Evolutionary conservation across 2,329 filamentous ascomycete genomes (phyloP).

Genomic region (Drechslerella coelobrocha): DNA sequence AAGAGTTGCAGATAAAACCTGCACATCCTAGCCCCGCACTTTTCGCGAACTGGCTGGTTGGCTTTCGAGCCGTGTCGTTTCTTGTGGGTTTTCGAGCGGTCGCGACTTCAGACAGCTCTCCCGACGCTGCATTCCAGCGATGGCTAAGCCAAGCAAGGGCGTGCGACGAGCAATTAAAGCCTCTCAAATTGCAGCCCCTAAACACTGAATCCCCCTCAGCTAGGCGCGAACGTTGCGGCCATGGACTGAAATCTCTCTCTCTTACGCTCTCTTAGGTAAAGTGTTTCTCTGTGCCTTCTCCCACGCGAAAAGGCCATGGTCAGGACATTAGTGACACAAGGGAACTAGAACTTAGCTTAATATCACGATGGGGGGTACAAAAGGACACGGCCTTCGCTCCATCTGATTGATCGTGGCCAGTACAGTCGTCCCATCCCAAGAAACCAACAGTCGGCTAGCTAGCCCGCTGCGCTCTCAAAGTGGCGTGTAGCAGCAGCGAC

Average conservation of each 20-base stretch:
- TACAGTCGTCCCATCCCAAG: slow-evolving; percentile 14
- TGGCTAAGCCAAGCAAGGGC: slow-evolving; percentile 31
- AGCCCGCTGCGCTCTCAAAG: background rate
- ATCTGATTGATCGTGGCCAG: slow-evolving; percentile 21
- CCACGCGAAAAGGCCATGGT: slow-evolving; percentile 31
- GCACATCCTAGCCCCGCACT: slow-evolving; percentile 15
- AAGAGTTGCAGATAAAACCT: slow-evolving; percentile 13
- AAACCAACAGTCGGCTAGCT: slow-evolving; percentile 33
- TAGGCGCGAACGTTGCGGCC: background rate
- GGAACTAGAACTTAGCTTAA: background rate
- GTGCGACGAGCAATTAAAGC: slow-evolving; percentile 25
- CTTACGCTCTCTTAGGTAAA: slow-evolving; percentile 15
- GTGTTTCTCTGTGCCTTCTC: slow-evolving; percentile 3
- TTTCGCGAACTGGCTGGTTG: background rate
- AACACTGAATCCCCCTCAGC: background rate
- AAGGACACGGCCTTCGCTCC: slow-evolving; percentile 26
- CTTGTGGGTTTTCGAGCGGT: background rate
- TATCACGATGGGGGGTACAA: slow-evolving; percentile 37
- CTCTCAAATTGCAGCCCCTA: slow-evolving; percentile 45
- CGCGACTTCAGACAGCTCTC: background rate
- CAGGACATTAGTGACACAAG: slow-evolving; percentile 17
- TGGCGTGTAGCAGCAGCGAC: background rate
- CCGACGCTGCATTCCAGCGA: slow-evolving; percentile 32
- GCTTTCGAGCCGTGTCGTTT: background rate
- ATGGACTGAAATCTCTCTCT: background rate